Evolutionary conservation across 2,329 filamentous ascomycete genomes (phyloP), one percentile per base, ranked within the genome.

Genomic region (Dothistroma septosporum): DNA sequence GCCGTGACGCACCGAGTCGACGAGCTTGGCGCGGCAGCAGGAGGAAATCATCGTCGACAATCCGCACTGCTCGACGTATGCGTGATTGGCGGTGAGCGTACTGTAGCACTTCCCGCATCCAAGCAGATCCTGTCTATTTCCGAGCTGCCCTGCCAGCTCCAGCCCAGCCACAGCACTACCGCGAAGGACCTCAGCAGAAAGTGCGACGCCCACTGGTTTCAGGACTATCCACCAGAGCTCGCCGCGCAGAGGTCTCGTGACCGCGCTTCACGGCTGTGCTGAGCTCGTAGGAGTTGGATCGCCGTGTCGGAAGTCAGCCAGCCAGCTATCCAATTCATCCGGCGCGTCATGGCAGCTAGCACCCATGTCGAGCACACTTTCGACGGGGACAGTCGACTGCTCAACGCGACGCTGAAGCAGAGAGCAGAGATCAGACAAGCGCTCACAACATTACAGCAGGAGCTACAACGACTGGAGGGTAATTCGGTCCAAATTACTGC

Each of bases 351-450:
- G 50, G 41, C 58, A 37, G 47, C 47, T 10, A 31, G n/a, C 22
- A 47, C 58, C 9, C 53, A 55, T 22, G 58, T 66, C 37, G 62
- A 68, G 57, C 69, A 71, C 57, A 52, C 60, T 57, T 70, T 67
- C 56, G 60, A 67, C 32, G 69, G 69, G 57, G 68, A 70, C 37
- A 57, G 55, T 48, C 62, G 55, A 46, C 58, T 70, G 5, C 58
- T 68, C 31, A 64, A 66, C 50, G 57, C 57, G 19, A 69, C 68
- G 5, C 46, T 61, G n/a, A 60, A 65, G 16, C 57, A 49, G 19
- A 66, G 68, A 31, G 61, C 55, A 19, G 64, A 69, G 35, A 58
- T 70, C 12, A 58, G 68, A 12, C 64, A 63, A 24, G 61, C 62
- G 14, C 59, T 70, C 22, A 47, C 56, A 10, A 47, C 61, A 5